These are phyloP conservation scores for Ulvella scutata DNA, from an alignment of 139 green algal species.

Conservation along the genomic window DNA sequence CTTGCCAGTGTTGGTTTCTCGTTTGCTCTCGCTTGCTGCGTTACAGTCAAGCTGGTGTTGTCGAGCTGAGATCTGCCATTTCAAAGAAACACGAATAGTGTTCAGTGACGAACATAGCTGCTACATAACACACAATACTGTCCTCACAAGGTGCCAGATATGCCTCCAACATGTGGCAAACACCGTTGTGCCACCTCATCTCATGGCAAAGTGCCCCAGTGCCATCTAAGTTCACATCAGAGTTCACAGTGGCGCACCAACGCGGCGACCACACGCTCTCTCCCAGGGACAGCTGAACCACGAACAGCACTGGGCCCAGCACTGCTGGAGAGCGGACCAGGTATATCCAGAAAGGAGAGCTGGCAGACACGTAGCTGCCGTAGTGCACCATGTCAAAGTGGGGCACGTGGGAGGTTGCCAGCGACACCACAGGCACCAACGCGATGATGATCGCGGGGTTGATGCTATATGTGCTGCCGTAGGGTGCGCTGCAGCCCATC, in stretches of 20 bases:
- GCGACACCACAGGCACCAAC: constrained; percentile 18
- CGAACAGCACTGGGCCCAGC: constrained; percentile 29
- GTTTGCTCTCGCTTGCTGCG: no score
- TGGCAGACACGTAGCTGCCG: constrained; percentile 27
- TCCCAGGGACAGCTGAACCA: constrained; percentile 29
- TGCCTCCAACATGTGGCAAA: no score
- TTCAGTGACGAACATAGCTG: no score
- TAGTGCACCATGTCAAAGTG: constrained; percentile 46
- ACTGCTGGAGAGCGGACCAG: constrained; percentile 13
- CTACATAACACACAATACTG: no score
- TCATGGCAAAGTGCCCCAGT: not conserved
- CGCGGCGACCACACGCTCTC: constrained; percentile 34
- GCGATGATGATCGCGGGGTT: constrained; percentile 32
- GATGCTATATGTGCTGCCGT: constrained; percentile 38
- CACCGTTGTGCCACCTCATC: no score
- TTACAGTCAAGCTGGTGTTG: no score
- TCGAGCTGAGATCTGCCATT: no score
- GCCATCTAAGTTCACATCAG: not conserved
- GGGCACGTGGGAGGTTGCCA: constrained; percentile 12
- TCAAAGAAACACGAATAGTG: no score
- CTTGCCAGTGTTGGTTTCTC: no score
- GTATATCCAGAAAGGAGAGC: constrained; percentile 27
- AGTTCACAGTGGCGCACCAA: constrained; percentile 5
- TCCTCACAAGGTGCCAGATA: no score
- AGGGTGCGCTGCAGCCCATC: constrained; percentile 31